Conservation (phyloP, 2,329 filamentous ascomycete species). For the Colletotrichum viniferum region DNA sequence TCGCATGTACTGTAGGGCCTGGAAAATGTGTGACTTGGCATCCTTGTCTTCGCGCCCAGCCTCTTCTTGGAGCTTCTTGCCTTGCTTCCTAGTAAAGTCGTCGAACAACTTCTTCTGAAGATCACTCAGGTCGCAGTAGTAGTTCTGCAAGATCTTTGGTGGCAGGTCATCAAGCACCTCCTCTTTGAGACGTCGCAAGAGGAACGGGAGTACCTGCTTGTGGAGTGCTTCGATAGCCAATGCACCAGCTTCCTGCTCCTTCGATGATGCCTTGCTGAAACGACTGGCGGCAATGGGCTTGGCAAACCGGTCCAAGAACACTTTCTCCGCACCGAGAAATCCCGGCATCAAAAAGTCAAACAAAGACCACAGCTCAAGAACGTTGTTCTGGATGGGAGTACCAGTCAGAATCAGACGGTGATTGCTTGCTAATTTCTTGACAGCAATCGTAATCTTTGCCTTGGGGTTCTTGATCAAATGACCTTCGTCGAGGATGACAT, state of each 20-base stretch:
- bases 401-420: conserved; percentile 96
- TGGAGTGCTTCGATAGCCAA: conserved; percentile 97
- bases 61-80: conserved; percentile 84
- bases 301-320: conserved; percentile 94
- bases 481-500: conserved; percentile 94
- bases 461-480: conserved; percentile 99
- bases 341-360: conserved; percentile 99
- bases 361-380: conserved; percentile 94
- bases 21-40: conserved; percentile 98
- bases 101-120: conserved; percentile 95
- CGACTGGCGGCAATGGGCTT: conserved; percentile 95
- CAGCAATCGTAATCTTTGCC: conserved; percentile 91
- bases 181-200: conserved; percentile 94
- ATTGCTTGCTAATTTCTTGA: conserved; percentile 88
- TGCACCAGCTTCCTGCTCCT: conserved; percentile 96
- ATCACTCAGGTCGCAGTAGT: conserved; percentile 97
- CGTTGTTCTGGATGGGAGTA: conserved; percentile 97
- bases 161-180: conserved; percentile 96
- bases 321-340: conserved; percentile 91
- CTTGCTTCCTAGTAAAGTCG: conserved; percentile 93
- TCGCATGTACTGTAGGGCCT: conserved; percentile 98
- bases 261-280: conserved; percentile 95
- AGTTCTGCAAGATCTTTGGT: conserved; percentile 98
- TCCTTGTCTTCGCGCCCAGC: conserved; percentile 87
- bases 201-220: conserved; percentile 96